Conservation (phyloP, 352 stramenopile species). For the Phytophthora tentaculata region DNA sequence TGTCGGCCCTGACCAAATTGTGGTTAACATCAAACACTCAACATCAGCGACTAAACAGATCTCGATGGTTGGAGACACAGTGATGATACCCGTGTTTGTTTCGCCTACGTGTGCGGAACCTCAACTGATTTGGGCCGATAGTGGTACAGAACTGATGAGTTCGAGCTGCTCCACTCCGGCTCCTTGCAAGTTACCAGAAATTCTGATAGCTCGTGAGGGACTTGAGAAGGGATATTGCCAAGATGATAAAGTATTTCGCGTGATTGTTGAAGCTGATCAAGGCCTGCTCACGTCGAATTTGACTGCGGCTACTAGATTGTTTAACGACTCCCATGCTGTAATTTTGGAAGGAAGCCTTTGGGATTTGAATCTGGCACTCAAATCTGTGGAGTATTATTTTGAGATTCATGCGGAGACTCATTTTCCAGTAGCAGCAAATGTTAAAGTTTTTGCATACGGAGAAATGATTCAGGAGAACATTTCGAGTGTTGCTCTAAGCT, state of each 20-base stretch:
- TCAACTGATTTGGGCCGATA: constrained; percentile 17
- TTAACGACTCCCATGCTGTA: not conserved
- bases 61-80: constrained; percentile 9
- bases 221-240: constrained; percentile 38
- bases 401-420: constrained; percentile 11
- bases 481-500: too few species aligned
- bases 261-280: constrained; percentile 10
- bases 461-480: not conserved
- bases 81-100: constrained; percentile 24
- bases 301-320: not conserved
- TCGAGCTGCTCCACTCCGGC: not conserved
- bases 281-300: constrained; percentile 11
- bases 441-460: constrained; percentile 15
- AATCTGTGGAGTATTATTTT: constrained; percentile 26
- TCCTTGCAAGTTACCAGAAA: constrained; percentile 19
- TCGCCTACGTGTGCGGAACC: constrained; percentile 13
- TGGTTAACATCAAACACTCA: constrained; percentile 33
- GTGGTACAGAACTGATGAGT: constrained; percentile 8
- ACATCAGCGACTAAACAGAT: not conserved
- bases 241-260: constrained; percentile 22
- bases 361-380: constrained; percentile 23
- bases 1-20: constrained; percentile 46
- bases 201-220: constrained; percentile 25
- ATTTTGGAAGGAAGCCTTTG: constrained; percentile 23
- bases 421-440: constrained; percentile 8